Conservation (phyloP, 148 eudicot species). For the Amaranthus palmeri region DNA sequence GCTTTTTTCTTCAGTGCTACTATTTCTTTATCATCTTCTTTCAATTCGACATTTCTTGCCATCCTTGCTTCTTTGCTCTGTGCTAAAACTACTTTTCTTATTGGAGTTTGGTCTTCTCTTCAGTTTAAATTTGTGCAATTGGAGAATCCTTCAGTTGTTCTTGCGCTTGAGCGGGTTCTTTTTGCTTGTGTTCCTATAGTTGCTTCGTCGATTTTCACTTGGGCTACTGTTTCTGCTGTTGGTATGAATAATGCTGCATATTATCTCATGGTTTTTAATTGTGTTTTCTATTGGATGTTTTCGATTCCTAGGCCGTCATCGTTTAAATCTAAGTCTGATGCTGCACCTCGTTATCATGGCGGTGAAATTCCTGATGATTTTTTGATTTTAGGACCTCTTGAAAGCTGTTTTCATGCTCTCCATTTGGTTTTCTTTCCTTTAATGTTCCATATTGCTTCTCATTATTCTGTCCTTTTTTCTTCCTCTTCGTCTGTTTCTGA, state of each 20-base stretch:
- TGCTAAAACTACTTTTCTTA: conserved; percentile 52
- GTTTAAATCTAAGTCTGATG: conserved; percentile 51
- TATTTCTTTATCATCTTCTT: conserved; percentile 32
- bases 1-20: conserved; percentile 60
- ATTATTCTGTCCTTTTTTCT: conserved; percentile 53
- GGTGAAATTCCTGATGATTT: conserved; percentile 66
- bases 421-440: conserved; percentile 61
- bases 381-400: conserved; percentile 64
- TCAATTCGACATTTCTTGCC: conserved; percentile 46
- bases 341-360: conserved; percentile 44
- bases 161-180: conserved; percentile 71
- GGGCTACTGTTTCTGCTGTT: conserved; percentile 78
- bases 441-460: conserved; percentile 64
- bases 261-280: conserved; percentile 66
- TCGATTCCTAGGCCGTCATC: conserved; percentile 75
- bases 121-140: conserved; percentile 92
- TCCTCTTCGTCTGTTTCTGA: conserved; percentile 60
- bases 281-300: conserved; percentile 78
- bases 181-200: conserved; percentile 65
- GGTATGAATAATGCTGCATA: conserved; percentile 73
- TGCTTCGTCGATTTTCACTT: conserved; percentile 61
- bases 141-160: conserved; percentile 70
- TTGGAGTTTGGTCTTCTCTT: conserved; percentile 91
- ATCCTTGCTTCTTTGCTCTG: conserved; percentile 48
- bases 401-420: conserved; percentile 70